Evolutionary conservation across 2,329 filamentous ascomycete genomes (phyloP), one percentile per base, ranked within the genome.

Genomic region (Cytospora chrysosperma): DNA sequence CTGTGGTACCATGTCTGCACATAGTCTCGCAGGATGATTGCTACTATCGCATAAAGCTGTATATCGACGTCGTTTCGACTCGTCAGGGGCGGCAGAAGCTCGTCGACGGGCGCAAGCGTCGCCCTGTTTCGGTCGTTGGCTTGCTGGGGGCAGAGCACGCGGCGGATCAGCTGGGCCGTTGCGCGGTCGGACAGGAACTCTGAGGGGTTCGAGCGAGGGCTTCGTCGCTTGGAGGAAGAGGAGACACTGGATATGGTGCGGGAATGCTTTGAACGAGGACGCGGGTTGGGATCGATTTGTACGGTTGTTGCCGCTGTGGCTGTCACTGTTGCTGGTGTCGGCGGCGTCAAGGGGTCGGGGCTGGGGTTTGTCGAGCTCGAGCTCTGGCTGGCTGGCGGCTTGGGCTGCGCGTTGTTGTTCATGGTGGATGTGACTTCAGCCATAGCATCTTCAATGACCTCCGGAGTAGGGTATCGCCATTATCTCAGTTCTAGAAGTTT

Each of bases 51-150:
- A 74, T 98, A 99, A 5, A 99, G 84, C 77, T 99, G 91, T 62
- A 96, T 79, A 75, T 99, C 95, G 65, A 98, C 87, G 70, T 96
- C 92, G 75, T 97, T 96, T 58, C 92, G 93, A 79, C 93, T 97
- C 56, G 94, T 98, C 72, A 99, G 82, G 47, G 93, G 93, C 64
- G 94, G 95, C 53, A 99, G 81, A 51, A 97, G 80, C 69, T 93
- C 90, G 65, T 96, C 88, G 69, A 96, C 88, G 56, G 91, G 85
- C 32, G 78, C 75, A n/a, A 79, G 76, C 19, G 78, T 77, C 66
- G 77, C 77, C 63, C 76, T 76, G 52, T 83, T 84, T 69, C 89
- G 80, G 76, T 90, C 80, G 68, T 80, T 74, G 54, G 82, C 79
- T 62, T 88, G 83, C 69, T 92, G 88, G n/a, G 90, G 85, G 75